Base-by-base conservation (phyloP, 129 eudicot genomes). In the Tagetes patula region DNA sequence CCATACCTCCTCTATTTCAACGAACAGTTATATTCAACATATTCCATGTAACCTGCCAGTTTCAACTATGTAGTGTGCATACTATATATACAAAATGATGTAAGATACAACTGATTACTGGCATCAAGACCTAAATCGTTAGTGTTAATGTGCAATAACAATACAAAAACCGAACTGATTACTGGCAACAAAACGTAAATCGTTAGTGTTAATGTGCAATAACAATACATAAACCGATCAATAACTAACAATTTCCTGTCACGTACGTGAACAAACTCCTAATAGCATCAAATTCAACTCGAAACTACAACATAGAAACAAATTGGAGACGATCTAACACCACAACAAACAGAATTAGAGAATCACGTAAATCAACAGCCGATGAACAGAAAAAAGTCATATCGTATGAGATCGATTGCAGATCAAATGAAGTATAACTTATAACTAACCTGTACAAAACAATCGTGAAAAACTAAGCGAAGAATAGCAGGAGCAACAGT, bases 391-490 rank as follows among this genome's bases (percentile, higher is more conserved):
- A 38, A n/a, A 3, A 33, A 55, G 37, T 7, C 62, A 31, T 30
- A 8, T 40, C 53, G 11, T 71, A 56, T 8, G 38, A 38, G 20
- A 53, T 9, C 20, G 10, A 32, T 40, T 38, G 40, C n/a, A 70
- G 38, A 46, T 31, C 30, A 36, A 11, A 39, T 5, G 47, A 43
- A 30, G 58, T 32, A 63, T 13, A n/a, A 9, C 34, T 54, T 52
- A 34, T 10, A 36, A 33, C 54, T 43, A 3, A 90, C 96, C 86
- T 81, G 71, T 53, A 90, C 65, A 67, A 87, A 87, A 63, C 94
- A 90, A 64, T 87, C 94, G 58, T 90, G 96, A 75, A 90, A 90
- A 38, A 80, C 86, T 27, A 90, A 71, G 37, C 94, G 81, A 53
- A 90, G 70, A 12, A 90, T 58, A 1, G 94, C 85, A 38, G 96